Percentiles rank a stretch among this genome's conserved stretches.
These are phyloP conservation scores for Chaetomiaceae sp. DNA, from an alignment of 2,329 filamentous ascomycete species.

Conservation along the genomic window DNA sequence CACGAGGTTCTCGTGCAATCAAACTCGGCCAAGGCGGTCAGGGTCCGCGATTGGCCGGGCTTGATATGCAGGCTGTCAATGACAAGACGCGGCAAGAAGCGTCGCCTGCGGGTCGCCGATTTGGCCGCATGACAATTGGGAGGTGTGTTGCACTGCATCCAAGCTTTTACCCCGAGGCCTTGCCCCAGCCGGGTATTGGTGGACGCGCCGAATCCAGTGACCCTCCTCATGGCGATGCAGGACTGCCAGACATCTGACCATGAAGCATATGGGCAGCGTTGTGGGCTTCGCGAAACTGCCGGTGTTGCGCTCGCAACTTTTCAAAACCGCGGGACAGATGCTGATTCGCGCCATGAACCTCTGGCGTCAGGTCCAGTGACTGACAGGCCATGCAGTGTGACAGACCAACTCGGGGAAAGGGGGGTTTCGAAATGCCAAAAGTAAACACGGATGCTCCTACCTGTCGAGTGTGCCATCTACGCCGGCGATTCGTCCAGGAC, in stretches of 20 bases:
- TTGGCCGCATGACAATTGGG: constrained; percentile 32
- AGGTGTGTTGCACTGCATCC: constrained; percentile 32
- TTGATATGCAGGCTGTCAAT: constrained; percentile 22
- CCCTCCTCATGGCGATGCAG: constrained; percentile 5
- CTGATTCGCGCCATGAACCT: constrained; percentile 41
- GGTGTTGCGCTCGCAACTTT: constrained; percentile 34
- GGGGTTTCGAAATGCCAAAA: not conserved
- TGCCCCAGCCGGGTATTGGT: constrained; percentile 25
- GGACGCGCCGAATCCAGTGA: constrained; percentile 21
- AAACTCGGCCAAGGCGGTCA: constrained; percentile 37
- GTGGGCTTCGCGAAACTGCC: constrained; percentile 21
- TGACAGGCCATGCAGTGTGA: constrained; percentile 42
- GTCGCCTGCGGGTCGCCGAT: constrained; percentile 31
- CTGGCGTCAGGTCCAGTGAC: constrained; percentile 43
- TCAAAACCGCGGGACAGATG: constrained; percentile 24
- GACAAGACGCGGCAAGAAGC: constrained; percentile 16
- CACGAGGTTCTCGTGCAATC: constrained; percentile 45
- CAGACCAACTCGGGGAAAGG: constrained; percentile 22
- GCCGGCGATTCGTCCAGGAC: constrained; percentile 70
- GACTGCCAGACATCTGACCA: constrained; percentile 8
- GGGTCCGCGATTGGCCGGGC: constrained; percentile 23
- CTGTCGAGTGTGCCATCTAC: constrained; percentile 80
- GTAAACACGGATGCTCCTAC: constrained; percentile 55
- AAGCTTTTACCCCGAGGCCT: constrained; percentile 26
- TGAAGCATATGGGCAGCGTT: constrained; percentile 1